phyloP scores from a whole-genome alignment of 805 yeast genomes.

The Ogataea henricii region DNA sequence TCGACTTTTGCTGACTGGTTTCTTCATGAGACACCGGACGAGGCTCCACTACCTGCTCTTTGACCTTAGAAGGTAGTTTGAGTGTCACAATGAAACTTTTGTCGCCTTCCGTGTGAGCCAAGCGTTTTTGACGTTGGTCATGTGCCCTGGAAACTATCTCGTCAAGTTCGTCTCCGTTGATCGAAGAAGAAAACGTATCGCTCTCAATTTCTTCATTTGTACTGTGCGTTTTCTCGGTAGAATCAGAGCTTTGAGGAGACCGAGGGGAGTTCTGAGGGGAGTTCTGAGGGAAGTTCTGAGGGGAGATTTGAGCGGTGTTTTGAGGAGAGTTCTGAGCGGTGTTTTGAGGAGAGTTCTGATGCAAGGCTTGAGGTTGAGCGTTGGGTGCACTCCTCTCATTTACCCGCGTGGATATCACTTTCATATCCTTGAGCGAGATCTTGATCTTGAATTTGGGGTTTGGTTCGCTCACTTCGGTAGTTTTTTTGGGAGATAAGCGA shows the following conservation, averaged over 20 bases:
- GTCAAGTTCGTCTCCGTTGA: constrained; percentile 18
- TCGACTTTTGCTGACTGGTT: too few relatives aligned
- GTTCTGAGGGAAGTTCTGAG: too few relatives aligned
- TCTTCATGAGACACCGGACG: not conserved
- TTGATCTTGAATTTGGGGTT: constrained; percentile 11
- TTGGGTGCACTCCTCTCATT: not conserved
- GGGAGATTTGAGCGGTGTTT: too few relatives aligned
- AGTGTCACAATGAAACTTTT: constrained; percentile 13
- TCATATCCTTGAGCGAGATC: constrained; percentile 13
- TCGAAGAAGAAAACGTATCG: constrained; percentile 11
- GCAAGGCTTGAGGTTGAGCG: too few relatives aligned
- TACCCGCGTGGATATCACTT: not conserved
- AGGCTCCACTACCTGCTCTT: not conserved
- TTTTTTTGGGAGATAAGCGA: not conserved
- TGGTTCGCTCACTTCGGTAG: not conserved
- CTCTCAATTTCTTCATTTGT: constrained; percentile 1
- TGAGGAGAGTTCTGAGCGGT: too few relatives aligned
- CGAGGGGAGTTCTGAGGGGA: too few relatives aligned
- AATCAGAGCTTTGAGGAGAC: too few relatives aligned
- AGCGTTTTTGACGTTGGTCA: constrained; percentile 9
- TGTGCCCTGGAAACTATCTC: constrained; percentile 19
- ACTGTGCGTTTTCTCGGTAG: not conserved
- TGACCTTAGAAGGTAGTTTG: constrained; percentile 10
- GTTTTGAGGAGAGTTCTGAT: too few relatives aligned
- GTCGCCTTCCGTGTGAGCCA: not conserved